Percentiles rank a stretch among this genome's conserved stretches.
Conservation (phyloP, 192 early-diverging fungal species). For the Neocallimastix lanati region DNA sequence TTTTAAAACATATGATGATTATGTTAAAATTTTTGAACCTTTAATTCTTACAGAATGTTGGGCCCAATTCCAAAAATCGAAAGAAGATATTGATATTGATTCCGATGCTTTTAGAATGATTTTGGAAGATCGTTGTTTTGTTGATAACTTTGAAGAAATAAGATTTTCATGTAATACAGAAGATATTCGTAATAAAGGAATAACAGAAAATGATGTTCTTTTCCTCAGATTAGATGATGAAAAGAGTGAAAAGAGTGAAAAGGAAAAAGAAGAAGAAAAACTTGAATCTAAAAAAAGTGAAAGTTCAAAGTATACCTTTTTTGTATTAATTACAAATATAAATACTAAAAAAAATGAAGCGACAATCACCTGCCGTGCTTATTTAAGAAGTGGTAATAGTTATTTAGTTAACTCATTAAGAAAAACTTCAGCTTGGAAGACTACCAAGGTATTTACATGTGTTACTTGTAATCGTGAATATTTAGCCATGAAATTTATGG, state of each 20-base stretch:
- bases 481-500: constrained; percentile 44
- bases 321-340: background rate
- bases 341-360: background rate
- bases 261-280: too few relatives aligned
- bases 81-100: constrained; percentile 34
- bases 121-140: constrained; percentile 29
- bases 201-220: background rate
- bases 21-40: constrained; percentile 54
- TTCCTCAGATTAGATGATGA: background rate
- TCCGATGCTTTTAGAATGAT: constrained; percentile 20
- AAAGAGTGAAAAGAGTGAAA: too few relatives aligned
- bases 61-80: constrained; percentile 55
- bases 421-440: constrained; percentile 5
- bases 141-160: constrained; percentile 49
- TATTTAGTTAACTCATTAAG: background rate
- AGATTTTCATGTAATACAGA: background rate
- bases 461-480: constrained; percentile 74
- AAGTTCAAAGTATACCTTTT: background rate
- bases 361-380: background rate
- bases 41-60: constrained; percentile 68
- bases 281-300: background rate
- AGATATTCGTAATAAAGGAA: background rate
- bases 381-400: background rate
- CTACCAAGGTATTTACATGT: constrained; percentile 30
- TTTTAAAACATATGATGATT: constrained; percentile 39